Conservation (phyloP, 1,284 basidiomycete genomes). For the Cystobasidiaceae sp. region DNA sequence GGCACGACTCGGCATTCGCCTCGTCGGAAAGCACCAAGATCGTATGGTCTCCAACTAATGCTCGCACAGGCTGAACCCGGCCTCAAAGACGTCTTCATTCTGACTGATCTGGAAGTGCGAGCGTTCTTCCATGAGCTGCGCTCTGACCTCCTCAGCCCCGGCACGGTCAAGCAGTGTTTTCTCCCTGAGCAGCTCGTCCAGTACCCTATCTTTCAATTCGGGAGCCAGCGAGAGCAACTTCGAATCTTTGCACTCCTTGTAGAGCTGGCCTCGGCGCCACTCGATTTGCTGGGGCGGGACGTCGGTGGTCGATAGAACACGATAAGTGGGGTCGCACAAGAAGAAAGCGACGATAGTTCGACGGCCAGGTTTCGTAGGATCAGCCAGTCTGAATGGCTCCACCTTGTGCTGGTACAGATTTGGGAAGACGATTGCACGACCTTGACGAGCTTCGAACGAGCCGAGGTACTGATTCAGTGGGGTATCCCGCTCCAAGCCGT, state of each 20-base stretch:
- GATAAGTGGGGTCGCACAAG: constrained; percentile 52
- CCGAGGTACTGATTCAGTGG: constrained; percentile 47
- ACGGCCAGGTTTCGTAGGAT: constrained; percentile 51
- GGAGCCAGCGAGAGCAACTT: constrained; percentile 40
- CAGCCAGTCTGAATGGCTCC: constrained; percentile 50
- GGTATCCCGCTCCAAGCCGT: constrained; percentile 6
- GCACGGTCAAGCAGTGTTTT: constrained; percentile 40
- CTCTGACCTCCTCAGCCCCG: constrained; percentile 45
- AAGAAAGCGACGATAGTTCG: constrained; percentile 54
- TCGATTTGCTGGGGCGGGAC: constrained; percentile 50
- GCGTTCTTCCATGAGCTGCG: constrained; percentile 46
- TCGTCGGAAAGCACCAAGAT: not conserved
- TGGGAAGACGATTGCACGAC: constrained; percentile 53
- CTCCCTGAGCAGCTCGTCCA: constrained; percentile 10
- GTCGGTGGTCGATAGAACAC: constrained; percentile 49
- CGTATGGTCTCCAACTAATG: constrained; percentile 9
- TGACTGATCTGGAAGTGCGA: constrained; percentile 27
- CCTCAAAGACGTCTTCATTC: constrained; percentile 26
- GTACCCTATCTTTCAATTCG: constrained; percentile 38
- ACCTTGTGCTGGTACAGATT: constrained; percentile 57
- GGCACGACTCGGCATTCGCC: not conserved
- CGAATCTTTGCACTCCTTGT: not conserved
- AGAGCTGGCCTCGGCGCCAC: constrained; percentile 44
- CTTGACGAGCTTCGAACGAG: constrained; percentile 46
- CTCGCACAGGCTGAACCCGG: constrained; percentile 26